These are phyloP conservation scores for Reutealis trisperma DNA, from an alignment of 345 rosid genomes.

Conservation along the genomic window DNA sequence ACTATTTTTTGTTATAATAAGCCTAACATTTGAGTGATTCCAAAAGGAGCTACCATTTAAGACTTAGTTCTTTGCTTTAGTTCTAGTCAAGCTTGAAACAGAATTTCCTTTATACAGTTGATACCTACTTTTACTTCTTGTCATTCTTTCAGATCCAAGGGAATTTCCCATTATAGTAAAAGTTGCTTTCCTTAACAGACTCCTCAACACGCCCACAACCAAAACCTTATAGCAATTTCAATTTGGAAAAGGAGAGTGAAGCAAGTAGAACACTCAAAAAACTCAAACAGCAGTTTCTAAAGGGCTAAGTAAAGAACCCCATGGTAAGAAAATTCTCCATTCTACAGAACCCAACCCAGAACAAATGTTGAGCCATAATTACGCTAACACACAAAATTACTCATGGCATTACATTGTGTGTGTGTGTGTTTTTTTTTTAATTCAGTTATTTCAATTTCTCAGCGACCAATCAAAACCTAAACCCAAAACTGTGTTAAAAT, in stretches of 20 bases:
- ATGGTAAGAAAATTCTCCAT: neutral
- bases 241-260: neutral
- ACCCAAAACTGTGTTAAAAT: too few species aligned
- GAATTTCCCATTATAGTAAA: neutral
- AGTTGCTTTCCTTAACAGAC: neutral
- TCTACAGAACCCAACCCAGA: neutral
- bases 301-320: neutral
- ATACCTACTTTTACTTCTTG: neutral
- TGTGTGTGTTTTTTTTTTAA: neutral
- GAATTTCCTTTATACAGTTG: conserved; percentile 1
- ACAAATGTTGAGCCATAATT: neutral
- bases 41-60: conserved; percentile 7
- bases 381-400: neutral
- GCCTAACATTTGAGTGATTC: conserved; percentile 8
- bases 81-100: conserved; percentile 17
- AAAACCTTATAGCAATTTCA: neutral
- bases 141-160: conserved; percentile 4
- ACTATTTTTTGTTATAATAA: neutral
- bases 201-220: neutral
- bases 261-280: neutral
- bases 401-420: too few species aligned
- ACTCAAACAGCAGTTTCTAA: too few species aligned
- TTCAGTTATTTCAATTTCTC: neutral
- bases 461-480: conserved; percentile 7
- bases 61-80: conserved; percentile 14